Percentiles rank a stretch among this genome's conserved stretches.
Evolutionary conservation across 495 filamentous ascomycete genomes (phyloP).

Genomic region (Hyphodiscus hymeniophilus): DNA sequence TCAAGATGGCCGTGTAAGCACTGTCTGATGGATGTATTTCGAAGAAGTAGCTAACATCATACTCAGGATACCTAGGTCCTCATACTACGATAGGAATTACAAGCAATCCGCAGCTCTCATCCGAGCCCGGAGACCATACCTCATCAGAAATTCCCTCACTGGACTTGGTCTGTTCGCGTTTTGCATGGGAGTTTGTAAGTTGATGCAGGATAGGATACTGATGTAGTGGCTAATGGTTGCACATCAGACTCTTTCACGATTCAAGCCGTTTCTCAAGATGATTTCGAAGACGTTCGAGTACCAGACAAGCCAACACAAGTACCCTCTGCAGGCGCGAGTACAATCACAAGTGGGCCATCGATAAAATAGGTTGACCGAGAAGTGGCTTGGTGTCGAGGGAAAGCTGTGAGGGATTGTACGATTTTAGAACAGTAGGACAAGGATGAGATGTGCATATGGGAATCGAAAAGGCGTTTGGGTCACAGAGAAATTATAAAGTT

Average conservation of each 20-base stretch:
- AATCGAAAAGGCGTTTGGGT: neutral
- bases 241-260: constrained; percentile 78
- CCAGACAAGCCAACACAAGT: constrained; percentile 53
- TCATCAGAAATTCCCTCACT: constrained; percentile 78
- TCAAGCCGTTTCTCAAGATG: constrained; percentile 83
- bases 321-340: constrained; percentile 32
- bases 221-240: neutral
- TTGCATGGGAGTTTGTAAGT: constrained; percentile 68
- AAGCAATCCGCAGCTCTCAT: constrained; percentile 76
- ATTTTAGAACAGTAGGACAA: neutral
- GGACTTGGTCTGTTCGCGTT: constrained; percentile 63
- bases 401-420: neutral
- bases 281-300: constrained; percentile 92
- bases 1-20: constrained; percentile 22
- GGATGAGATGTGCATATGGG: neutral
- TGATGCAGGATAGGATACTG: neutral
- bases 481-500: neutral
- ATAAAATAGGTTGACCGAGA: constrained; percentile 6
- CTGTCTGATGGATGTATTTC: neutral
- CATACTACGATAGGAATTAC: constrained; percentile 84
- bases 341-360: constrained; percentile 9
- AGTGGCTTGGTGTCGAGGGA: neutral
- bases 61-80: constrained; percentile 58
- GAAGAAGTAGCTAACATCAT: neutral
- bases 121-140: constrained; percentile 82